Evolutionary conservation across 768 basidiomycete genomes (phyloP).

Genomic region (Chlorophyllum brunneum): DNA sequence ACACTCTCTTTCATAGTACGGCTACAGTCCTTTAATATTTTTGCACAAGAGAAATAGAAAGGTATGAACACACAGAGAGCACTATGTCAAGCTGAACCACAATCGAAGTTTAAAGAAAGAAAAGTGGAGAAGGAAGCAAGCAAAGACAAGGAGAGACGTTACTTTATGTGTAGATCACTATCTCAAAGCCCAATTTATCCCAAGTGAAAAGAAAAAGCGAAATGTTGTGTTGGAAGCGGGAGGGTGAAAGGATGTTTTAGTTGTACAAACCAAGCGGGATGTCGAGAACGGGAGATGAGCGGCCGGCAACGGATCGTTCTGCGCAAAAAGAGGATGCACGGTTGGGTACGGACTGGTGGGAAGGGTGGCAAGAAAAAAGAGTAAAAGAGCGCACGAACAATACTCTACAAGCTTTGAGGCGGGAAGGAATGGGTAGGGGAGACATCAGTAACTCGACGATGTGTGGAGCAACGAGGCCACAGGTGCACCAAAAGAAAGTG

Average conservation of each 20-base stretch:
- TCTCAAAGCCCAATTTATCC: slow-evolving; percentile 13
- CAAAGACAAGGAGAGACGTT: slow-evolving; percentile 1
- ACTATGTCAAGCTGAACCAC: neutral
- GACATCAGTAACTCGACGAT: neutral
- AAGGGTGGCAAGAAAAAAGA: slow-evolving; percentile 15
- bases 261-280: neutral
- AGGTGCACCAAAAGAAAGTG: neutral
- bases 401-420: slow-evolving; percentile 8
- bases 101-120: neutral
- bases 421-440: neutral
- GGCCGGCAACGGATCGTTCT: neutral
- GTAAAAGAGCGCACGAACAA: slow-evolving; percentile 16
- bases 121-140: slow-evolving; percentile 1
- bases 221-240: neutral
- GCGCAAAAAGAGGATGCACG: neutral
- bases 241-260: neutral
- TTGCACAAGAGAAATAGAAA: slow-evolving; percentile 11
- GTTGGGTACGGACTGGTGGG: slow-evolving; percentile 6
- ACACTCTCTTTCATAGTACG: slow-evolving; percentile 11
- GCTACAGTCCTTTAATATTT: slow-evolving; percentile 10
- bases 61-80: neutral
- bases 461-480: neutral
- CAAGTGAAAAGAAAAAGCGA: slow-evolving; percentile 7
- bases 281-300: neutral
- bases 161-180: slow-evolving; percentile 12